Conservation (phyloP, 2,329 filamentous ascomycete species). For the Colletotrichum destructivum region DNA sequence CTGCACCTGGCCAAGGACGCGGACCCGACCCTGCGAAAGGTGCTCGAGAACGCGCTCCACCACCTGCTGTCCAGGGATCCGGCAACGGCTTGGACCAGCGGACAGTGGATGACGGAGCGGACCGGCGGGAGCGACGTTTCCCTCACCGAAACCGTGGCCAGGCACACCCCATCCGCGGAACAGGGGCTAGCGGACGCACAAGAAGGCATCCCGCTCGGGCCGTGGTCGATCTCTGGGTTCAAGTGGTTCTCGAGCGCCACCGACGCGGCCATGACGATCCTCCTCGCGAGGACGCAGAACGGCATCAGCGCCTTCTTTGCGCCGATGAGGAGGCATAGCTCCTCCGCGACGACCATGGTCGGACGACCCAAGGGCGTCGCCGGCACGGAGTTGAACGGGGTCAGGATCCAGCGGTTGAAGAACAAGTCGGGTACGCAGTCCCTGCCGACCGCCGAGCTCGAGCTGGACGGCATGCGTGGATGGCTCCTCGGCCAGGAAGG, state of each 20-base stretch:
- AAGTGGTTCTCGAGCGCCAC: constrained; percentile 81
- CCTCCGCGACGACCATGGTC: constrained; percentile 48
- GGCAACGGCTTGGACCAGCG: constrained; percentile 75
- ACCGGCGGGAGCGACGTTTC: constrained; percentile 79
- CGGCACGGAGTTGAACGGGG: constrained; percentile 72
- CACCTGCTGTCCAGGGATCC: constrained; percentile 69
- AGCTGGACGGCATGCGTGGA: constrained; percentile 73
- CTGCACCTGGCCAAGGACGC: constrained; percentile 55
- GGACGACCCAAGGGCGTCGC: constrained; percentile 40
- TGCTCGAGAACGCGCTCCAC: constrained; percentile 67
- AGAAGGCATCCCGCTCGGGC: constrained; percentile 62
- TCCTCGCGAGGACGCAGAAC: constrained; percentile 73
- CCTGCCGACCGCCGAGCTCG: constrained; percentile 81
- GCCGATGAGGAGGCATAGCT: constrained; percentile 62
- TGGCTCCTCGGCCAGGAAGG: constrained; percentile 79
- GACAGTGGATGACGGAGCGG: constrained; percentile 85
- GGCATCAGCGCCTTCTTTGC: constrained; percentile 75
- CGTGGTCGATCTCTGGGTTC: constrained; percentile 76
- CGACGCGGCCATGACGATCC: constrained; percentile 74
- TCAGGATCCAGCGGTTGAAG: constrained; percentile 79
- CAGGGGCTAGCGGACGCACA: constrained; percentile 47
- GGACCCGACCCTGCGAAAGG: constrained; percentile 52
- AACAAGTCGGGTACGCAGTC: constrained; percentile 80
- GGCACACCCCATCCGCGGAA: not conserved
- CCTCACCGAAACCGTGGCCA: constrained; percentile 75